Base-by-base conservation (phyloP, 2,329 filamentous ascomycete species). In the Phialemoniopsis sp. region DNA sequence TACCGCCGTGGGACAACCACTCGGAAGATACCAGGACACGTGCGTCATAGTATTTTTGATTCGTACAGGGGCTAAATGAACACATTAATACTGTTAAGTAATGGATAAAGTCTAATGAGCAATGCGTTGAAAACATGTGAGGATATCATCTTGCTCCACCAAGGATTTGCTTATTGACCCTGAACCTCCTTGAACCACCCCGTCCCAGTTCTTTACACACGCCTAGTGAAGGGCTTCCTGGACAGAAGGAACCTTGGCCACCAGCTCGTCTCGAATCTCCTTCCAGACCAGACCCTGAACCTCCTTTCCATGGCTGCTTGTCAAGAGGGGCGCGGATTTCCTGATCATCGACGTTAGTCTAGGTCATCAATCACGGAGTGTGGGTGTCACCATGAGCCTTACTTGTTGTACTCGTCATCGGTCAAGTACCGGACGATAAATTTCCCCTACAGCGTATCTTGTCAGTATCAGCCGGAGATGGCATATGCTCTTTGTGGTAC, bases 201-300 rank as follows among this genome's bases (percentile, higher is more conserved):
- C n/a, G n/a, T n/a, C n/a, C n/a, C n/a, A n/a, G n/a, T n/a, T n/a
- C n/a, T n/a, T n/a, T n/a, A n/a, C n/a, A n/a, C n/a, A n/a, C n/a
- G n/a, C 10, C 21, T 26, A 26, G 6, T 6, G 10, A 26, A 26
- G 21, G 10, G 21, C 21, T 26, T 26, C 21, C 10, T 26, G 21
- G 10, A 26, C 21, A 26, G 21, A 26, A 26, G 31, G 32, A 15
- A 40, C 38, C 16, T 40, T 40, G n/a, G 38, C 6, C n/a, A 14
- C 13, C 10, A 40, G 32, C 33, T 40, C 38, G 13, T 28, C 6
- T 12, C 16, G 33, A 5, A 45, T 39, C 21, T 45, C 43, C 21
- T 36, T 39, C 43, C 43, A 45, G 21, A 38, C 37, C 9, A 37
- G n/a, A 5, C 14, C 33, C 21, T 45, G 43, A 31, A 38, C 36